Evolutionary conservation across 176 grass and related monocot species (phyloP).

Genomic region (Leersia perrieri): DNA sequence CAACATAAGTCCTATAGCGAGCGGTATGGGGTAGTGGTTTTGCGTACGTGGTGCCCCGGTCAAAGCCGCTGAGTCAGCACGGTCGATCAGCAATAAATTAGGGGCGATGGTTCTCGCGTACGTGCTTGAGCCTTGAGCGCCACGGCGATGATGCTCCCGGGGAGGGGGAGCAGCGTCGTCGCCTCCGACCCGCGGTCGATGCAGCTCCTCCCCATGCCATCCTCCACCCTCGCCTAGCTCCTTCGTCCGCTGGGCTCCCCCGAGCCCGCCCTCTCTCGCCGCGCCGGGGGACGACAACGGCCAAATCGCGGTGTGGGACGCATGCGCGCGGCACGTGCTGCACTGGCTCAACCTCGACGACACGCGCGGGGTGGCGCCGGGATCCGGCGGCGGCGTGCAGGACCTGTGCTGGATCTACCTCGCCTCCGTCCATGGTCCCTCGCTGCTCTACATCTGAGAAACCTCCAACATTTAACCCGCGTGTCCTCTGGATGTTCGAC

Average conservation of each 20-base stretch:
- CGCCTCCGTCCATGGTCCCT: slow-evolving; percentile 73
- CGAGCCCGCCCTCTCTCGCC: slow-evolving; percentile 30
- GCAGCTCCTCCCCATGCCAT: slow-evolving; percentile 89
- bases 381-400: slow-evolving; percentile 64
- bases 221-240: slow-evolving; percentile 50
- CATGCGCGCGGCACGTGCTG: slow-evolving; percentile 58
- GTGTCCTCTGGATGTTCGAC: slow-evolving; percentile 94
- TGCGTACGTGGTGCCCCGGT: too few species aligned
- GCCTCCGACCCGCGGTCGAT: slow-evolving; percentile 84
- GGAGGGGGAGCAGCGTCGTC: slow-evolving; percentile 84
- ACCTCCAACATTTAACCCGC: slow-evolving; percentile 45
- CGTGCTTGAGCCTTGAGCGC: too few species aligned
- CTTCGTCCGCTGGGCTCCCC: slow-evolving; percentile 43
- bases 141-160: slow-evolving; percentile 66
- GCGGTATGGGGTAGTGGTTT: too few species aligned
- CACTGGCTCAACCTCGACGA: slow-evolving; percentile 78
- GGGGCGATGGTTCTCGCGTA: too few species aligned
- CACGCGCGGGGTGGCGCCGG: slow-evolving; percentile 36
- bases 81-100: too few species aligned
- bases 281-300: slow-evolving; percentile 37
- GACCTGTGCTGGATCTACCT: slow-evolving; percentile 93
- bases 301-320: slow-evolving; percentile 87
- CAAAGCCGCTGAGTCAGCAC: too few species aligned
- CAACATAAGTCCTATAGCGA: too few species aligned
- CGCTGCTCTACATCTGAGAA: slow-evolving; percentile 82